Evolutionary conservation across 2,329 filamentous ascomycete genomes (phyloP), one percentile per base, ranked within the genome.

Genomic region (Bipolaris gigantea): DNA sequence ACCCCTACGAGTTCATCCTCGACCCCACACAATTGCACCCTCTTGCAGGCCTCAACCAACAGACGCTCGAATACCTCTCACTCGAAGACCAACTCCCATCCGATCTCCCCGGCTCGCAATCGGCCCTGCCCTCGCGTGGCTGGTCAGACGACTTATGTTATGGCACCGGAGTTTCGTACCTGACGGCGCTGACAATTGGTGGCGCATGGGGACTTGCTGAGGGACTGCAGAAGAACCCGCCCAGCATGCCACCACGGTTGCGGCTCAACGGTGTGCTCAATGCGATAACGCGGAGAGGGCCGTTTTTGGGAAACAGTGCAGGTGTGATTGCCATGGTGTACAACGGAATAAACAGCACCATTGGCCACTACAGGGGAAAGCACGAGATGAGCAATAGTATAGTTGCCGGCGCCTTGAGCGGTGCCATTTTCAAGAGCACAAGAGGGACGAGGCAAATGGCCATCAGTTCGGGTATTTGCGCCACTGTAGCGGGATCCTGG

Each of bases 111-210:
- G 92, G 92, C 70, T 84, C 87, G 55, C 89, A 90, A 73, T 95
- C 93, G 39, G 89, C 92, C 50, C 84, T 99, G 50, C 94, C 95
- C 39, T 97, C 92, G 52, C 88, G 94, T 75, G 94, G 94, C 73
- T 99, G 96, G 86, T 96, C 92, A 57, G 94, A 99, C 73, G 94
- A 99, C 75, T 85, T 99, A 56, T 97, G 94, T 79, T 99, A 99
- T 75, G 94, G 95, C 71, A 95, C 94, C 19, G 94, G 94, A 67
- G 87, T 93, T 59, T 96, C 92, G 72, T 99, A 99, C 74, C 81
- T 99, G 56, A 81, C 89, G n/a, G 94, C 89, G 6, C 80, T 99
- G 67, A 84, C 88, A 36, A 73, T 95, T 63, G 94, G 94, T 75
- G 94, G 94, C 63, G 87, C 85, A 53, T 97, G 93, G 93, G 94